phyloP scores from a whole-genome alignment of 768 basidiomycete species.

The Phlegmacium glaucopus region DNA sequence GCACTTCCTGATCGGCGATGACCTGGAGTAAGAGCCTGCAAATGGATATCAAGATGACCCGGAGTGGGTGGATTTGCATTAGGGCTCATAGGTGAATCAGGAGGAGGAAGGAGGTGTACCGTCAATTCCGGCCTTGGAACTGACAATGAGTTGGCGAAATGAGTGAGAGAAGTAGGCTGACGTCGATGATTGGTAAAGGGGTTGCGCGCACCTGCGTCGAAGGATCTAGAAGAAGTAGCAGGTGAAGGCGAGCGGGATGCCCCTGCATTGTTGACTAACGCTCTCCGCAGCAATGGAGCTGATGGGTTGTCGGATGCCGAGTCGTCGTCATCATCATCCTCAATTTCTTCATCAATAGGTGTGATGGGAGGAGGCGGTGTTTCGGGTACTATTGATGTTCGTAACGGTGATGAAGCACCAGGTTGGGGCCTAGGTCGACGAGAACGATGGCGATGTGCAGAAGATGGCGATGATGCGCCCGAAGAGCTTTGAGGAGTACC shows the following conservation, averaged over 20 bases:
- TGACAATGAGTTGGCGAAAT: conserved; percentile 56
- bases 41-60: conserved; percentile 75
- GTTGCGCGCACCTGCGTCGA: conserved; percentile 80
- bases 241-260: conserved; percentile 47
- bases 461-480: conserved; percentile 43
- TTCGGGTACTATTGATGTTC: conserved; percentile 44
- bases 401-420: conserved; percentile 64
- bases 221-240: conserved; percentile 51
- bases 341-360: conserved; percentile 66
- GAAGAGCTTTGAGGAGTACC: conserved; percentile 40
- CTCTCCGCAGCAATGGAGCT: conserved; percentile 18
- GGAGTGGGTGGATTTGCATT: conserved; percentile 84
- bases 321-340: conserved; percentile 36
- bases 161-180: conserved; percentile 63
- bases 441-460: conserved; percentile 57
- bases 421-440: conserved; percentile 45
- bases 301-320: conserved; percentile 29
- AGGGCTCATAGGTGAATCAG: conserved; percentile 74
- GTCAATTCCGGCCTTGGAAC: conserved; percentile 64
- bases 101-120: conserved; percentile 71
- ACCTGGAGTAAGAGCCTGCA: conserved; percentile 54
- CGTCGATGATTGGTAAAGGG: conserved; percentile 74
- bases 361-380: conserved; percentile 66
- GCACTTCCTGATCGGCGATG: conserved; percentile 37
- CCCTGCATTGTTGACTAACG: conserved; percentile 20